Conservation (phyloP, 768 basidiomycete species). For the Tricholomella constricta region DNA sequence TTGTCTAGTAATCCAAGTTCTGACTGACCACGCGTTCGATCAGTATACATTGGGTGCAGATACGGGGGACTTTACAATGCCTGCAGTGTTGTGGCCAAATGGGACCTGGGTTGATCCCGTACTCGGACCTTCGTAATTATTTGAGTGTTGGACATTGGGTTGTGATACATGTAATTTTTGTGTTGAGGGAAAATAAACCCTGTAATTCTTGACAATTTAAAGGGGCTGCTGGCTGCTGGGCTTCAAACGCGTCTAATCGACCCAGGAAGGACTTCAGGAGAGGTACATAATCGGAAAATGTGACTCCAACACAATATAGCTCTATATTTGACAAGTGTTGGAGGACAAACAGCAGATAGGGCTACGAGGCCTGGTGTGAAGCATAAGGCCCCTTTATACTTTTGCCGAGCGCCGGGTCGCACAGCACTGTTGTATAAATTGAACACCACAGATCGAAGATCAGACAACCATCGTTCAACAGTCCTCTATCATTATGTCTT, state of each 20-base stretch:
- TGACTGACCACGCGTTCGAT: slow-evolving; percentile 4
- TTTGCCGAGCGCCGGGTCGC: slow-evolving; percentile 10
- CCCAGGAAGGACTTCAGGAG: too few species aligned
- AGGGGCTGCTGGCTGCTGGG: too few species aligned
- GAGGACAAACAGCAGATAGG: too few species aligned
- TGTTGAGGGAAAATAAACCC: background rate
- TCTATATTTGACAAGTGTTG: too few species aligned
- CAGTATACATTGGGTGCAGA: slow-evolving; percentile 50
- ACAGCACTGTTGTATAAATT: background rate
- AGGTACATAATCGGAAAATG: too few species aligned
- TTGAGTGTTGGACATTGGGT: background rate
- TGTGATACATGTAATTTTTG: background rate
- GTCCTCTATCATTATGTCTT: slow-evolving; percentile 10
- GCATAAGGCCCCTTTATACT: slow-evolving; percentile 1
- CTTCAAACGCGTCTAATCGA: too few species aligned
- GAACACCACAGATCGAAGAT: background rate
- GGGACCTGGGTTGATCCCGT: slow-evolving; percentile 79
- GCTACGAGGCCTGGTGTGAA: too few species aligned
- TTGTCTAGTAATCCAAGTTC: slow-evolving; percentile 5
- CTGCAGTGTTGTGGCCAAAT: slow-evolving; percentile 76
- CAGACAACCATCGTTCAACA: slow-evolving; percentile 1
- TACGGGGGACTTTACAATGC: slow-evolving; percentile 78
- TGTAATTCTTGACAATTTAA: background rate
- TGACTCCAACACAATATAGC: too few species aligned
- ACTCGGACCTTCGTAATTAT: slow-evolving; percentile 58